Conservation (phyloP, 495 filamentous ascomycete genomes). For the Penicillium ochrochloron region DNA sequence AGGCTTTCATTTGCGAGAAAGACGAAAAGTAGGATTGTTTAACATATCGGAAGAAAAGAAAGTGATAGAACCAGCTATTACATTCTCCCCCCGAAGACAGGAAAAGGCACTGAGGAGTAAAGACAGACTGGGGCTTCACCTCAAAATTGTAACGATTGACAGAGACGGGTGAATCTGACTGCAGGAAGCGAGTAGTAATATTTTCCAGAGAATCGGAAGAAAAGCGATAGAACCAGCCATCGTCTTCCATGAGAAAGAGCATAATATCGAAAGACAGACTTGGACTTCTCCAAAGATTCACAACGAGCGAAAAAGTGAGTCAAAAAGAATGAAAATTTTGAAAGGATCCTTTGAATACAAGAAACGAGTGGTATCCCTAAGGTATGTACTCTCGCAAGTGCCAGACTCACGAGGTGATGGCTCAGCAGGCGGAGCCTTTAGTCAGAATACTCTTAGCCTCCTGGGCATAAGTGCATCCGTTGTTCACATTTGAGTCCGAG, state of each 20-base stretch:
- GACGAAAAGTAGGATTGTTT: not conserved
- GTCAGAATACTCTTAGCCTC: conserved; percentile 39
- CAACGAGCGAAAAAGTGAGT: not conserved
- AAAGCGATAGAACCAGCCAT: not conserved
- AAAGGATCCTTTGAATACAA: not conserved
- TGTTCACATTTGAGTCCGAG: conserved; percentile 46
- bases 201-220: not conserved
- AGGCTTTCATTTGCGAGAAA: not conserved
- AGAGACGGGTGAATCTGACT: not conserved
- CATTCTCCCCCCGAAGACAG: not conserved
- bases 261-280: not conserved
- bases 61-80: not conserved
- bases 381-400: not conserved
- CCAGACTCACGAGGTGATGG: not conserved
- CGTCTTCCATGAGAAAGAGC: not conserved
- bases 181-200: not conserved
- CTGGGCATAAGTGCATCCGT: conserved; percentile 50
- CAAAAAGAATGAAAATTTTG: not conserved
- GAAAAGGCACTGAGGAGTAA: not conserved
- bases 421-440: conserved; percentile 20
- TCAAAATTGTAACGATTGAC: not conserved
- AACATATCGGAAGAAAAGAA: not conserved
- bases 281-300: not conserved
- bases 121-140: not conserved
- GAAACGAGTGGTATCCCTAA: not conserved